phyloP scores from a whole-genome alignment of 225 moss, liverwort and hornwort species.

The Polytrichum commune region DNA sequence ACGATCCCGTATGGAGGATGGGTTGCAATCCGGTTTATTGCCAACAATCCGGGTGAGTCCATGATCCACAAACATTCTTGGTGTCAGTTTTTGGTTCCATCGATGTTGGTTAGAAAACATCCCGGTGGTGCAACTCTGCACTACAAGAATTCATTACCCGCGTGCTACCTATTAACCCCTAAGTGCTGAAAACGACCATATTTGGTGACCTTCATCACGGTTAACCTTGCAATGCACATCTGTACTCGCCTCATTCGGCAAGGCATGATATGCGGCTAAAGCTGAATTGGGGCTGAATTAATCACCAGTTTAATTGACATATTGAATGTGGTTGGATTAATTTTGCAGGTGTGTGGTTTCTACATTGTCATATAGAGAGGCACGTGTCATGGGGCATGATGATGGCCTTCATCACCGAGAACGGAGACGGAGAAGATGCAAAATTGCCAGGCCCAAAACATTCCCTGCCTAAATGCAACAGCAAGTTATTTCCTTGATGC shows the following conservation, averaged over 20 bases:
- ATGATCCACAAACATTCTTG: not conserved
- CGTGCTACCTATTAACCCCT: not conserved
- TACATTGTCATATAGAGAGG: constrained; percentile 30
- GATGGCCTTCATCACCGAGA: constrained; percentile 30
- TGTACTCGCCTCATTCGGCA: too few species aligned
- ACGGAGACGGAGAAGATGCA: constrained; percentile 3
- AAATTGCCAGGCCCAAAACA: not conserved
- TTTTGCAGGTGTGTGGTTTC: constrained; percentile 4
- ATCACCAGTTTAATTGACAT: not conserved
- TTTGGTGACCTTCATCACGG: too few species aligned
- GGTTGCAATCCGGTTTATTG: constrained; percentile 36
- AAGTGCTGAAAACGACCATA: too few species aligned
- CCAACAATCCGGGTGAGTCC: constrained; percentile 38
- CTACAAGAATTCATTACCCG: not conserved
- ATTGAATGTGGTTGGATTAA: not conserved
- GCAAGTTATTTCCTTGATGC: too few species aligned
- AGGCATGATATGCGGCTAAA: too few species aligned
- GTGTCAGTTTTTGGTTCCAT: not conserved
- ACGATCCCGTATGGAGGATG: constrained; percentile 29
- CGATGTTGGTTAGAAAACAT: not conserved
- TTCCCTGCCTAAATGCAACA: too few species aligned
- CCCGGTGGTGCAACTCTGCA: too few species aligned
- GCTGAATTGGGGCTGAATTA: not conserved
- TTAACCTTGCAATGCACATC: too few species aligned
- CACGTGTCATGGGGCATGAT: constrained; percentile 36